Percentiles rank a stretch among this genome's conserved stretches.
phyloP scores from a whole-genome alignment of 73 alveolate species.

The Blepharisma japonicum region DNA sequence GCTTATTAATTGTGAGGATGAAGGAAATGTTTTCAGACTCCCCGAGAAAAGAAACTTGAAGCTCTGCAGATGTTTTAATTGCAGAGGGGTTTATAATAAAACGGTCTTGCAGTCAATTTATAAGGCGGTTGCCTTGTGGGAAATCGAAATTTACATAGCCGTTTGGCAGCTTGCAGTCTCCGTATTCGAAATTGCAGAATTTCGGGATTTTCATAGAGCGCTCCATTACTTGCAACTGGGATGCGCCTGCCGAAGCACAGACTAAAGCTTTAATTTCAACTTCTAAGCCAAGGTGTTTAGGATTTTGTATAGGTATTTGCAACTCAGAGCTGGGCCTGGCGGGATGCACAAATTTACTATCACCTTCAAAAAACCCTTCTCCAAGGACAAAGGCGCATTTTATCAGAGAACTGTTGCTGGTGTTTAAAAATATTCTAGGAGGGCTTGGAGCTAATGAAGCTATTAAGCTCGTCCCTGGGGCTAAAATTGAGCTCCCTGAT shows the following conservation, averaged over 20 bases:
- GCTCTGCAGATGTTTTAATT: neutral
- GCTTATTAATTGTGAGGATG: neutral
- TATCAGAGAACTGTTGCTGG: constrained; percentile 36
- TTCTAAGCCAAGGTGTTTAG: constrained; percentile 66
- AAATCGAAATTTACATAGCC: neutral
- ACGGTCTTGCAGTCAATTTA: neutral
- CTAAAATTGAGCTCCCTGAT: neutral
- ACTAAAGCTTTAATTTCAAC: constrained; percentile 73
- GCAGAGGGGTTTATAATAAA: neutral
- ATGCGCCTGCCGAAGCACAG: constrained; percentile 45
- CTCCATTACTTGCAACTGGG: constrained; percentile 4
- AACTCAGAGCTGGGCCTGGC: constrained; percentile 50
- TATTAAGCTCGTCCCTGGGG: neutral
- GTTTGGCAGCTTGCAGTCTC: neutral
- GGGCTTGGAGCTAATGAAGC: neutral
- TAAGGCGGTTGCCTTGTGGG: neutral
- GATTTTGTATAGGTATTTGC: constrained; percentile 58
- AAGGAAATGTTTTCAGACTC: constrained; percentile 1
- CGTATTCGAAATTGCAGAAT: constrained; percentile 1
- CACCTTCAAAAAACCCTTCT: constrained; percentile 81
- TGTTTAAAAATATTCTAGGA: neutral
- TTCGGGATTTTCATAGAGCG: neutral
- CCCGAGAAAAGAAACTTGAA: neutral
- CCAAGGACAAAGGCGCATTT: constrained; percentile 60
- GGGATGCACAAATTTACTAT: constrained; percentile 74